Evolutionary conservation across 495 filamentous ascomycete genomes (phyloP), one percentile per base, ranked within the genome.

Genomic region (Hypoxylon trugodes): DNA sequence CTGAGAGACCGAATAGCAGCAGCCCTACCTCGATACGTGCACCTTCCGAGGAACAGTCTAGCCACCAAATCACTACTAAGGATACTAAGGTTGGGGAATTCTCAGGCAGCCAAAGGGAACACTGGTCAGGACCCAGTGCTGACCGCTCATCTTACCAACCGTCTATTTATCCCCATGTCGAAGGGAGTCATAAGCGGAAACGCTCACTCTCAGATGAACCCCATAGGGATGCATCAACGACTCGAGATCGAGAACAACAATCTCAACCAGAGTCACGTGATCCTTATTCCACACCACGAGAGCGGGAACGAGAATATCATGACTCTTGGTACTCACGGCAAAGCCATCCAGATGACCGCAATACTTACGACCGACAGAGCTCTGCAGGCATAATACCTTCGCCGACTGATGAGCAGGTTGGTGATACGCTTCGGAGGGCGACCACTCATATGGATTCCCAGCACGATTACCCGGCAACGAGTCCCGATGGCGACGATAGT

Each of bases 181-280:
- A 84, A 47, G 54, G 57, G 3, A 71, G 76, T 15, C 79, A 83
- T 61, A 86, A 86, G 68, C 80, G 83, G 58, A 86, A 84, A 68
- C 76, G 83, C 36, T 82, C 81, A 37, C 65, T 71, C 9, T 82
- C 81, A 26, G 68, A 76, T 37, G 81, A 79, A 19, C 66, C 70
- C 13, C 61, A 65, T 52, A 76, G 72, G 32, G 76, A 77, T 47
- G 69, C 71, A 50, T 36, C 33, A 28, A 22, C 19, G 22, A 32
- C 43, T 15, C 68, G 59, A 45, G 55, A 69, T n/a, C 57, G 63
- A 19, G 70, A 70, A 22, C 70, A 66, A 13, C 63, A 55, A 41
- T 60, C 79, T 35, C 74, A 74, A 18, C 52, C 69, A 5, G 79
- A 79, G 49, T 69, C 75, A 45, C 77, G 77, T 42, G 79, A 80